Base-by-base conservation (phyloP, 495 filamentous ascomycete genomes). In the Jackrogersella multiformis region DNA sequence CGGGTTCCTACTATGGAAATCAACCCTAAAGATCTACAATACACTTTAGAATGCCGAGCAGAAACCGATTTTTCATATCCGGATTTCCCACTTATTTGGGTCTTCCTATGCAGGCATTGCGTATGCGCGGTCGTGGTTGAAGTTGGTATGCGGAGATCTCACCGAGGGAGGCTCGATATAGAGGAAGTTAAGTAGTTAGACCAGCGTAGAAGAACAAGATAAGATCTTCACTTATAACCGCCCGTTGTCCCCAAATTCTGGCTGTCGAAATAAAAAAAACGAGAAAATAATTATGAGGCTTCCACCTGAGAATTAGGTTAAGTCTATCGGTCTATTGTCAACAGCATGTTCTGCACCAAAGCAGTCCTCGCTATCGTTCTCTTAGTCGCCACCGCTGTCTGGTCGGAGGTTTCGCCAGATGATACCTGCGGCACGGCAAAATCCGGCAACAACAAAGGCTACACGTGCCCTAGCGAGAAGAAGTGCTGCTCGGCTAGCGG, bases 401-500 rank as follows among this genome's bases (percentile, higher is more conserved):
- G 66, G 52, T 61, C 68, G 10, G 73, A 53, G 5, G 71, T 78
- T 7, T 77, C 76, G 20, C 75, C 75, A 13, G 73, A 79, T 64
- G 62, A 63, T 30, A 77, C 74, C 3, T 79, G 77, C 56, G 77
- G 77, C 20, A 20, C 67, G 5, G 24, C 61, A 21, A 59, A 64
- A 4, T 73, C 69, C 6, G 73, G 72, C 18, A 41, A 61, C 7
- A 74, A 74, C 49, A 56, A 67, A 1, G 74, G 72, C 2, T 74
- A 75, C 67, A 79, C 77, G 12, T 79, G 77, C 66, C 75, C 77
- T 0, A 44, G 61, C 1, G 70, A 66, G 0, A 63, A 58, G 2
- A 70, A 74, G 18, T 77, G 77, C 70, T 77, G 77, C 70, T 79
- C 75, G 13, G 39, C 64, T 15, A 74, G 69, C 59, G 77, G 77